Conservation (phyloP, 2,329 filamentous ascomycete genomes). For the Neofusicoccum kwambonambiense region DNA sequence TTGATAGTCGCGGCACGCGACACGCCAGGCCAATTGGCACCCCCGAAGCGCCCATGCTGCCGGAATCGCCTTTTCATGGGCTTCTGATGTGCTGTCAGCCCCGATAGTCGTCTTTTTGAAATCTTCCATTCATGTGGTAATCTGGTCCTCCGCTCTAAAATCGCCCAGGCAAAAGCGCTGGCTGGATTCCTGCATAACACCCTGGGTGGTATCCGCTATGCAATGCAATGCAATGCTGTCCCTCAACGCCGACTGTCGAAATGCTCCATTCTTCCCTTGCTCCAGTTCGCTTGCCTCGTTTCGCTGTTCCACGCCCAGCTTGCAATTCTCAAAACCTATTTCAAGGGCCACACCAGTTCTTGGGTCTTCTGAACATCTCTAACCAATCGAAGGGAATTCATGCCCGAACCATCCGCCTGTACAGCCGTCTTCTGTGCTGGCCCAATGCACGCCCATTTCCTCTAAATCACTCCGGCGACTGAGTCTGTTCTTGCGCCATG, state of each 20-base stretch:
- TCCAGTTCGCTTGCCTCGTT: not conserved
- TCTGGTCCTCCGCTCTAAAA: conserved; percentile 13
- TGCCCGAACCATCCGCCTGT: not conserved
- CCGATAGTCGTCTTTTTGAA: not conserved
- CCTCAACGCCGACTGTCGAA: conserved; percentile 13
- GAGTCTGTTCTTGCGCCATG: conserved; percentile 37
- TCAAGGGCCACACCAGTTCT: not conserved
- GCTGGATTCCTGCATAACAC: conserved; percentile 10
- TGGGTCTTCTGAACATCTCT: not conserved
- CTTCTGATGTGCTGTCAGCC: conserved; percentile 5
- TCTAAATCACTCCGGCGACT: not conserved
- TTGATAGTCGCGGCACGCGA: conserved; percentile 12
- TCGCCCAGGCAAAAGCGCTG: conserved; percentile 11
- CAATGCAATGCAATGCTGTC: conserved; percentile 19
- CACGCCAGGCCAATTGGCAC: conserved; percentile 7
- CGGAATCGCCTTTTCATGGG: not conserved
- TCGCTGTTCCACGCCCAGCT: not conserved
- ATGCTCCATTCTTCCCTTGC: conserved; percentile 13
- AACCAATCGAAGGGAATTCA: not conserved
- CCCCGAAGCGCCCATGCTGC: not conserved
- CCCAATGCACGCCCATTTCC: not conserved
- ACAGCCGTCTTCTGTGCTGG: not conserved
- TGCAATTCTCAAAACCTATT: not conserved
- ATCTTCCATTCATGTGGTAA: conserved; percentile 1
- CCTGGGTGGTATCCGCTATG: conserved; percentile 18